phyloP scores from a whole-genome alignment of 1,284 basidiomycete genomes.

The Cutaneotrichosporon cyanovorans region DNA sequence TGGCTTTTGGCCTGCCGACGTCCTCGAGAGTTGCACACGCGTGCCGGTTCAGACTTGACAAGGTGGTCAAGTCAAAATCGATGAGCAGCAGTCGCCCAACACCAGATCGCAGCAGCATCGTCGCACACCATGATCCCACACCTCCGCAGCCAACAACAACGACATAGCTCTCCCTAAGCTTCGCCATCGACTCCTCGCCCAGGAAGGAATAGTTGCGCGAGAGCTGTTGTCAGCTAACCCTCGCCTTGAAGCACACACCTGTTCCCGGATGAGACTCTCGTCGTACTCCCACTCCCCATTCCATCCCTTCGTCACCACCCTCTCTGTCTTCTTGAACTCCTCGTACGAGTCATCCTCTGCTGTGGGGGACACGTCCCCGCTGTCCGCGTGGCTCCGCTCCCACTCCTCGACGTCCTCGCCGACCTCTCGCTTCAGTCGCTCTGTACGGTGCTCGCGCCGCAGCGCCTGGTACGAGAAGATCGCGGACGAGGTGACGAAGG shows the following conservation, averaged over 20 bases:
- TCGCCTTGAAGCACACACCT: conserved; percentile 31
- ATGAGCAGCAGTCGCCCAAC: conserved; percentile 47
- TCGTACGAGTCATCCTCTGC: conserved; percentile 14
- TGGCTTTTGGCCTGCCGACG: conserved; percentile 91
- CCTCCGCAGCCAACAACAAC: conserved; percentile 91
- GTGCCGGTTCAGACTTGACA: conserved; percentile 88
- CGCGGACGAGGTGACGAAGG: conserved; percentile 34
- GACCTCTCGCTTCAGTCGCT: conserved; percentile 40
- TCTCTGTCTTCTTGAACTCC: conserved; percentile 7
- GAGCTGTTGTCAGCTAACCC: conserved; percentile 52
- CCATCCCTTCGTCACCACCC: conserved; percentile 17
- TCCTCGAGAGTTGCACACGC: conserved; percentile 85
- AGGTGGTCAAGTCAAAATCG: conserved; percentile 81
- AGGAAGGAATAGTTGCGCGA: conserved; percentile 93
- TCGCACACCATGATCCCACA: conserved; percentile 89
- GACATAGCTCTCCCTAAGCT: conserved; percentile 67
- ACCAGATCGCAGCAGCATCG: conserved; percentile 72
- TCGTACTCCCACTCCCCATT: conserved; percentile 54
- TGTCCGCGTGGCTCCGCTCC: conserved; percentile 20
- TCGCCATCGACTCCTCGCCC: conserved; percentile 78
- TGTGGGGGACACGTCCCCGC: conserved; percentile 2
- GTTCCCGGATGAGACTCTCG: conserved; percentile 68
- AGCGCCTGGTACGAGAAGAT: conserved; percentile 44
- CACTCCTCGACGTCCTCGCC: conserved; percentile 42
- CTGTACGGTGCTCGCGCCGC: conserved; percentile 38